Percentiles rank a stretch among this genome's conserved stretches.
These are phyloP conservation scores for Boletellus sp. DNA, from an alignment of 768 basidiomycete species.

Conservation along the genomic window DNA sequence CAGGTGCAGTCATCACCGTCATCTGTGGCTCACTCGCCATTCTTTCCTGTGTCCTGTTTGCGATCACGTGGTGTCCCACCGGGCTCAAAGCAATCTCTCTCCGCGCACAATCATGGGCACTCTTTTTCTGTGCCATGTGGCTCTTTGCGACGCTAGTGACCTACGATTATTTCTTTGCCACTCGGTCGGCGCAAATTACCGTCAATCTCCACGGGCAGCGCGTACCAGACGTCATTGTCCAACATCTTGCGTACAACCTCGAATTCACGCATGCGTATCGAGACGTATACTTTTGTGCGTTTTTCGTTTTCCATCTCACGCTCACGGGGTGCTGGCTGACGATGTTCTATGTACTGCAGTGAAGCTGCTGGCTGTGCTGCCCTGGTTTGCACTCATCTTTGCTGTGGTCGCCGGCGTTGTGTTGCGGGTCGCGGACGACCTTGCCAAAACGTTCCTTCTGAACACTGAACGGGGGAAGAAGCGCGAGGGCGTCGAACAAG, in stretches of 20 bases:
- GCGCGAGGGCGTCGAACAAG: background rate
- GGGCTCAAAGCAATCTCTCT: conserved; percentile 11
- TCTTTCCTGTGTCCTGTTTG: conserved; percentile 28
- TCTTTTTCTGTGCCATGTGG: conserved; percentile 43
- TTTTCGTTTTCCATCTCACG: background rate
- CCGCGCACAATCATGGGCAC: conserved; percentile 33
- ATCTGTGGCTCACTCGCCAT: conserved; percentile 34
- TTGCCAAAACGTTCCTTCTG: background rate
- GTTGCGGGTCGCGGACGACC: conserved; percentile 30
- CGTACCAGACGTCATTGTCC: conserved; percentile 37
- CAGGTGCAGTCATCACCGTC: conserved; percentile 36
- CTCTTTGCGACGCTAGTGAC: conserved; percentile 49
- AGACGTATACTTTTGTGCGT: conserved; percentile 43
- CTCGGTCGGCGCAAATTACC: conserved; percentile 40
- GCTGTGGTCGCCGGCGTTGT: conserved; percentile 35
- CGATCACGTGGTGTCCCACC: conserved; percentile 18
- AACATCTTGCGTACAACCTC: conserved; percentile 33
- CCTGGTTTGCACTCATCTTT: conserved; percentile 50
- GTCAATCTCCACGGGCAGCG: conserved; percentile 38
- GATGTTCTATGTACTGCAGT: conserved; percentile 33
- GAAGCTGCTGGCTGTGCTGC: conserved; percentile 45
- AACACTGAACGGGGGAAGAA: background rate
- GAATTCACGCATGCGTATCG: conserved; percentile 43
- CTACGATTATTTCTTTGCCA: conserved; percentile 45
- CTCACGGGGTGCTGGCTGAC: background rate